Percentiles rank a stretch among this genome's conserved stretches.
Conservation (phyloP, 257 asterid genomes). For the Lycium ferocissimum region DNA sequence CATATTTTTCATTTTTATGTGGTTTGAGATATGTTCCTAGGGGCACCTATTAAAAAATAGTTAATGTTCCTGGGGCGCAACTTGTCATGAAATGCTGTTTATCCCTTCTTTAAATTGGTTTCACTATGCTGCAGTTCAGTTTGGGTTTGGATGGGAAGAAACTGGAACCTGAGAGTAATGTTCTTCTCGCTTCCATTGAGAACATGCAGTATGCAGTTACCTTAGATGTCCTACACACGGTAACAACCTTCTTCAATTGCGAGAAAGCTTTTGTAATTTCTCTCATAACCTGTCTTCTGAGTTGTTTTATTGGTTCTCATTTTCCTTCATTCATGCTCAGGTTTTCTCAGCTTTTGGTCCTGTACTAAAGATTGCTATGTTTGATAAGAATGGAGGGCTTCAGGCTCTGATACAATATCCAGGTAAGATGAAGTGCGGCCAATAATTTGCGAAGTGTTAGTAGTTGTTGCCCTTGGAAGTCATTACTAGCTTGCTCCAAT, state of each 20-base stretch:
- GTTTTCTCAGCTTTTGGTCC: constrained; percentile 88
- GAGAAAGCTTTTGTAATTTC: background rate
- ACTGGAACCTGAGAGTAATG: constrained; percentile 95
- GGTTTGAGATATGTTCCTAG: constrained; percentile 23
- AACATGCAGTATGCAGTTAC: constrained; percentile 99
- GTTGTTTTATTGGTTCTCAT: constrained; percentile 18
- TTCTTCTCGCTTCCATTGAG: constrained; percentile 95
- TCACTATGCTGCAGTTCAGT: constrained; percentile 60
- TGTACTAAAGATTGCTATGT: constrained; percentile 89
- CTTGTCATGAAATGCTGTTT: constrained; percentile 9
- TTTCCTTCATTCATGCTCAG: constrained; percentile 43
- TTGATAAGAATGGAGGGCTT: constrained; percentile 87
- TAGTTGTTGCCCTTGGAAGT: constrained; percentile 13
- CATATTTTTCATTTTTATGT: constrained; percentile 3
- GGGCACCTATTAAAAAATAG: background rate
- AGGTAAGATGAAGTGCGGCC: constrained; percentile 50
- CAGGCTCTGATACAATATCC: constrained; percentile 93
- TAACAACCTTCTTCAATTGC: constrained; percentile 37
- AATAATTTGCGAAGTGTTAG: background rate
- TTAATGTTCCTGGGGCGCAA: background rate
- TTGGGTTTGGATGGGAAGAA: constrained; percentile 87
- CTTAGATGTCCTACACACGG: constrained; percentile 87
- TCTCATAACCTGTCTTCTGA: constrained; percentile 3
- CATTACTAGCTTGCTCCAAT: background rate
- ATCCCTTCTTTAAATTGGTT: background rate